Evolutionary conservation across 345 rosid genomes (phyloP).

Genomic region (Erucastrum elatum): DNA sequence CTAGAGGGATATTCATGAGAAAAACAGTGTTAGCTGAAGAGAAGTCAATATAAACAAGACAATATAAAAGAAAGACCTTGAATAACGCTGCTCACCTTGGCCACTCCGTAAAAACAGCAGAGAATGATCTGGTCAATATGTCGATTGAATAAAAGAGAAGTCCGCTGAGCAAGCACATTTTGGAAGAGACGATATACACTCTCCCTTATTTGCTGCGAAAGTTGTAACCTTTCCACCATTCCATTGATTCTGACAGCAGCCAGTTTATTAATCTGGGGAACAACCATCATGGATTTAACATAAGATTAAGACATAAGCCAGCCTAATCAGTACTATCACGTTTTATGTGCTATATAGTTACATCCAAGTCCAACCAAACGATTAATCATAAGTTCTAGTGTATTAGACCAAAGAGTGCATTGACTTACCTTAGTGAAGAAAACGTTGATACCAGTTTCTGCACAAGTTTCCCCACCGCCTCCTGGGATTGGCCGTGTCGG

Average conservation of each 20-base stretch:
- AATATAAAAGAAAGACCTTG: constrained; percentile 5
- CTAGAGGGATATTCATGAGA: constrained; percentile 44
- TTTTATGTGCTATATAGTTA: constrained; percentile 8
- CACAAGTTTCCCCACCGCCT: constrained; percentile 98
- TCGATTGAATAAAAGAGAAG: constrained; percentile 70
- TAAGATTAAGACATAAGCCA: constrained; percentile 2
- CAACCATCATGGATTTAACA: constrained; percentile 1
- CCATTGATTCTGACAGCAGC: constrained; percentile 85
- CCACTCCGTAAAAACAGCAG: constrained; percentile 81
- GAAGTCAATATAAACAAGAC: constrained; percentile 11
- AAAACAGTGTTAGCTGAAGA: constrained; percentile 26
- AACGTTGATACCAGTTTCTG: constrained; percentile 90
- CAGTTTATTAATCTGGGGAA: constrained; percentile 66
- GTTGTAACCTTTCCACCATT: constrained; percentile 82
- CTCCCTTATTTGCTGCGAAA: constrained; percentile 74
- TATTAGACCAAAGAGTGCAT: background rate
- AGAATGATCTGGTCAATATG: constrained; percentile 87
- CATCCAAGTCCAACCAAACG: constrained; percentile 12
- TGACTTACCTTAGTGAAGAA: constrained; percentile 77
- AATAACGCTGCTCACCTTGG: constrained; percentile 57
- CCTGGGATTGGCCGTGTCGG: constrained; percentile 94
- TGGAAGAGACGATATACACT: constrained; percentile 70
- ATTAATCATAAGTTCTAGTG: background rate
- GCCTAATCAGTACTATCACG: constrained; percentile 2
- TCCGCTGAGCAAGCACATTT: constrained; percentile 59